Base-by-base conservation (phyloP, 2,329 filamentous ascomycete species). In the Colletotrichum sp. region DNA sequence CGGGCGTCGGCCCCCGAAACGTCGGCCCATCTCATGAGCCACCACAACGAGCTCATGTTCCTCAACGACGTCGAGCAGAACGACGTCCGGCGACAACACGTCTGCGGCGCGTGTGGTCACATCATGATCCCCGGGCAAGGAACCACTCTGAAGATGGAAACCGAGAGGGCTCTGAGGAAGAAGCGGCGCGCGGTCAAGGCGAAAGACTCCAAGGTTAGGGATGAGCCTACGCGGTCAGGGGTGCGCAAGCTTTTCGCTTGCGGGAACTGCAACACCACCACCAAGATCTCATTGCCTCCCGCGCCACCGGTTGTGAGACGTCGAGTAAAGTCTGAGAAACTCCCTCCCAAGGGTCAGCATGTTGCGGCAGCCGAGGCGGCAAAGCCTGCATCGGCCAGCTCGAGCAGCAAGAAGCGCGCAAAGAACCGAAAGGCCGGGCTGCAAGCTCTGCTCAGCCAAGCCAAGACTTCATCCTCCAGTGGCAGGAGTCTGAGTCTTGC, bases 391-490 rank as follows among this genome's bases (percentile, higher is more conserved):
- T 86, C 87, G 3, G 84, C 88, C 39, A 92, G 90, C 80, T 88
- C 90, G 9, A 91, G 84, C 83, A 93, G 90, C 84, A 93, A 92
- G 84, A 93, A 93, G 84, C 87, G 92, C 66, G 90, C 92, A 36
- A 94, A 92, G 84, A 90, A 86, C 76, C 87, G 92, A 75, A 94
- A 93, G 83, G 90, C 91, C 39, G 92, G 91, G 2, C 85, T 95
- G n/a, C 91, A 93, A 81, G 92, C 92, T 67, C 82, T 94, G 55
- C 85, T 94, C n/a, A 88, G 88, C 64, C 90, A 91, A 78, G 86
- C 86, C 68, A 87, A 86, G 80, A 79, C 85, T 6, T 79, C 85
- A 14, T 85, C 81, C 55, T 78, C 81, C 75, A 73, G 81, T 13
- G 80, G 79, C 36, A 84, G 86, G 4, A 85, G 85, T 21, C 82